Base-by-base conservation (phyloP, 768 basidiomycete species). In the Tulasnella sp. region DNA sequence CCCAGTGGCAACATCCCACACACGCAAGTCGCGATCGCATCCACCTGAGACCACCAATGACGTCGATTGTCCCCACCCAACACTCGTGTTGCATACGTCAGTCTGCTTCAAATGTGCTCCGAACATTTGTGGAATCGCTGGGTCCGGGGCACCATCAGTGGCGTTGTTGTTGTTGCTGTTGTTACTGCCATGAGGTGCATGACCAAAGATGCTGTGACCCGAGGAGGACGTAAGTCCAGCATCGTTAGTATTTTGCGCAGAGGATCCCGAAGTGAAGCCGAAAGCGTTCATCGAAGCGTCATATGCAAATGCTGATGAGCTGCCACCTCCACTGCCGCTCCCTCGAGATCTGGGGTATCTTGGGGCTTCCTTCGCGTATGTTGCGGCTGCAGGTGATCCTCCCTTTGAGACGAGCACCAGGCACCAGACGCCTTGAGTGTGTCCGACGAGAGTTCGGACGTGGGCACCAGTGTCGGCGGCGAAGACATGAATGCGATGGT, bases 1-100 rank as follows among this genome's bases (percentile, higher is more conserved):
- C 93, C 96, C 96, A 24, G 93, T 91, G 75, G 90, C 88, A 9
- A 93, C 90, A 83, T 98, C 95, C 97, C 97, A 98, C 0, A 99
- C 94, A 46, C 93, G 88, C n/a, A 99, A 86, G 71, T 90, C 89
- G 82, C 96, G 93, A 83, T 99, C 97, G 83, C 97, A 98, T 6
- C 96, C 97, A 1, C 94, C 97, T 80, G 93, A 96, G 34, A 99
- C 93, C 27, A 97, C 91, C 7, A 98, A 86, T 9, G 94, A 87
- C 74, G 91, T 90, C 1, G 91, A 90, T 83, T 97, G 94, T 0
- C 97, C 96, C 94, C 95, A 98, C 0, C 97, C 97, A 76, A 90
- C 88, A 0, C 93, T 92, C 2, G 93, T 89, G 76, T 90, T 90
- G 80, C 91, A 91, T 21, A 87, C 85, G 79, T 89, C 88, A 76